Evolutionary conservation across 345 rosid genomes (phyloP).

Genomic region (Salix koriyanagi): DNA sequence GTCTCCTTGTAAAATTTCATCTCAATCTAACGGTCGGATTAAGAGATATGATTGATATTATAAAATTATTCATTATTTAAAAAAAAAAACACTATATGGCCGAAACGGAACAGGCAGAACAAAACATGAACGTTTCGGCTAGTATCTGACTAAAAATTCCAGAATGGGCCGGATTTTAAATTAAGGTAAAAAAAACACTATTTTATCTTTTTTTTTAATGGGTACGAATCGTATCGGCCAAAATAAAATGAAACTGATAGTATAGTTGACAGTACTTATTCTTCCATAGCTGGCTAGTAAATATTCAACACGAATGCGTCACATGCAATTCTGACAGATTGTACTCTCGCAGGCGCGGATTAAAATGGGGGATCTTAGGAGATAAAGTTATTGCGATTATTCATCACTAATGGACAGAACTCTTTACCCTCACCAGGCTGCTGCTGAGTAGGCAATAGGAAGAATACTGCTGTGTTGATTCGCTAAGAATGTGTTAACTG

Average conservation of each 20-base stretch:
- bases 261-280: not conserved
- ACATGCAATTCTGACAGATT: not conserved
- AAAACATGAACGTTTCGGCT: too few relatives aligned
- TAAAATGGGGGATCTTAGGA: not conserved
- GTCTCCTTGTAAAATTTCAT: too few relatives aligned
- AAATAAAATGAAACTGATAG: too few relatives aligned
- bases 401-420: not conserved
- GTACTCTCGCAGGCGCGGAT: not conserved
- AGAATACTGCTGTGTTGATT: not conserved
- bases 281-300: not conserved
- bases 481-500: not conserved
- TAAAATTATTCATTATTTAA: too few relatives aligned
- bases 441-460: not conserved
- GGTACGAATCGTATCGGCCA: rapidly evolving
- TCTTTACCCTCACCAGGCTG: not conserved
- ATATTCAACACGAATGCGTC: not conserved
- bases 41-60: too few relatives aligned
- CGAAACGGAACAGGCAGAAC: too few relatives aligned
- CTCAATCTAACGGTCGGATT: too few relatives aligned
- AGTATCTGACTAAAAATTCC: too few relatives aligned
- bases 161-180: too few relatives aligned
- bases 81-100: too few relatives aligned
- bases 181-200: rapidly evolving
- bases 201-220: too few relatives aligned
- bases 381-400: not conserved